A percentile compares a stretch with the other conserved stretches of the same genome.
Conservation (phyloP, 2,329 filamentous ascomycete genomes). For the Colletotrichum chlorophyti region DNA sequence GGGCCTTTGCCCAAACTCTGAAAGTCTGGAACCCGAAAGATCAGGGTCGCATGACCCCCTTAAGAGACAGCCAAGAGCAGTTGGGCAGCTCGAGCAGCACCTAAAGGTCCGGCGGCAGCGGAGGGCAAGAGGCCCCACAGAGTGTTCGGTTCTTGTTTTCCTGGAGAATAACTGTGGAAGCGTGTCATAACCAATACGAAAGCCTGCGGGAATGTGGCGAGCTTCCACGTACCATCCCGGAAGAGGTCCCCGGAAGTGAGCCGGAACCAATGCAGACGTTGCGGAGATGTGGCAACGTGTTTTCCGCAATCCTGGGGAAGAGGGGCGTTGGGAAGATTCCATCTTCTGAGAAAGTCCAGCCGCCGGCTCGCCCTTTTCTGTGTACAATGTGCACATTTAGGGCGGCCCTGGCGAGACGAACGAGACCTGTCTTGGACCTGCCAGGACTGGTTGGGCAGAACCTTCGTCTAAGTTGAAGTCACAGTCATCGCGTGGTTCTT, state of each 20-base stretch:
- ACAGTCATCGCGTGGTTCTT: not conserved
- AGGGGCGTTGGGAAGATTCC: not conserved
- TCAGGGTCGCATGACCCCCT: not conserved
- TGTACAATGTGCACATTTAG: too few species aligned
- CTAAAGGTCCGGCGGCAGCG: not conserved
- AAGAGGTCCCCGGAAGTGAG: not conserved
- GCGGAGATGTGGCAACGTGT: conserved; percentile 1
- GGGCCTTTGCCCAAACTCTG: not conserved
- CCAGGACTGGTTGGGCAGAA: too few species aligned
- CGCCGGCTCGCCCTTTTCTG: not conserved
- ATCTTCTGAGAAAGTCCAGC: not conserved
- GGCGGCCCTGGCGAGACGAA: too few species aligned
- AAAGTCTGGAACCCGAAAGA: not conserved
- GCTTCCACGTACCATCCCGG: not conserved
- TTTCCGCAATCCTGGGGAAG: conserved; percentile 11
- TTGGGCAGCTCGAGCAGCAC: not conserved
- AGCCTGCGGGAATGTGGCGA: conserved; percentile 1
- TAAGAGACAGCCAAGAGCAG: not conserved
- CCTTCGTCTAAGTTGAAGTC: too few species aligned
- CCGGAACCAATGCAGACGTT: not conserved
- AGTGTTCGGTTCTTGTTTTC: not conserved
- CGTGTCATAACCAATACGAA: conserved; percentile 6
- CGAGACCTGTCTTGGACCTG: too few species aligned
- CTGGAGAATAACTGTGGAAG: not conserved
- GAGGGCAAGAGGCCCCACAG: not conserved